phyloP scores from a whole-genome alignment of 495 filamentous ascomycete genomes.

The Penicillium paradoxum region DNA sequence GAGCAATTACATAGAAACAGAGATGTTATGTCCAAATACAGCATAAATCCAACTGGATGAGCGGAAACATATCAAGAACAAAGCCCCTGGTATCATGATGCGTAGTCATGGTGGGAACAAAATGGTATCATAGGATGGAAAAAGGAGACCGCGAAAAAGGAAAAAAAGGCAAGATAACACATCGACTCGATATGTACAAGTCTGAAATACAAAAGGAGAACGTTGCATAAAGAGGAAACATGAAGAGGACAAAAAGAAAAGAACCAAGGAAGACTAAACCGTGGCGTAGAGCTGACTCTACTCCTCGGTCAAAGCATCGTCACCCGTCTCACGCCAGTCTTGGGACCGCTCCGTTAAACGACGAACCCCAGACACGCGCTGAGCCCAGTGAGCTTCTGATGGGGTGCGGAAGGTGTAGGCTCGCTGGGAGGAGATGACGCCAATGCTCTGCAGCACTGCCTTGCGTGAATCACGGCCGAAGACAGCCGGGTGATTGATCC shows the following conservation, averaged over 20 bases:
- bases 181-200: not conserved
- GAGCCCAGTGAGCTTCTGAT: slow-evolving; percentile 80
- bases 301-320: slow-evolving; percentile 83
- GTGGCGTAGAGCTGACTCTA: slow-evolving; percentile 9
- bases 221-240: slow-evolving; percentile 2
- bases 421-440: slow-evolving; percentile 89
- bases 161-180: not conserved
- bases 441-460: slow-evolving; percentile 92
- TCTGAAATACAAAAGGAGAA: not conserved
- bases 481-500: slow-evolving; percentile 96
- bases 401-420: slow-evolving; percentile 91
- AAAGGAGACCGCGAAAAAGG: slow-evolving; percentile 6
- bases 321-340: slow-evolving; percentile 82
- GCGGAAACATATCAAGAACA: slow-evolving; percentile 24
- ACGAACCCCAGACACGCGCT: slow-evolving; percentile 71
- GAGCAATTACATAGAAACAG: slow-evolving; percentile 20
- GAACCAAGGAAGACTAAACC: not conserved
- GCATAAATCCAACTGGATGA: slow-evolving; percentile 13
- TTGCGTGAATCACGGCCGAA: slow-evolving; percentile 95
- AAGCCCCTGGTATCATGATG: slow-evolving; percentile 40
- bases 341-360: slow-evolving; percentile 70
- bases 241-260: too few species aligned
- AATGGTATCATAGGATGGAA: slow-evolving; percentile 40
- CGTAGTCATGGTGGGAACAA: slow-evolving; percentile 41
- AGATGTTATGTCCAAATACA: slow-evolving; percentile 16